Evolutionary conservation across 805 yeast genomes (phyloP).

Genomic region (Lachancea dasiensis): DNA sequence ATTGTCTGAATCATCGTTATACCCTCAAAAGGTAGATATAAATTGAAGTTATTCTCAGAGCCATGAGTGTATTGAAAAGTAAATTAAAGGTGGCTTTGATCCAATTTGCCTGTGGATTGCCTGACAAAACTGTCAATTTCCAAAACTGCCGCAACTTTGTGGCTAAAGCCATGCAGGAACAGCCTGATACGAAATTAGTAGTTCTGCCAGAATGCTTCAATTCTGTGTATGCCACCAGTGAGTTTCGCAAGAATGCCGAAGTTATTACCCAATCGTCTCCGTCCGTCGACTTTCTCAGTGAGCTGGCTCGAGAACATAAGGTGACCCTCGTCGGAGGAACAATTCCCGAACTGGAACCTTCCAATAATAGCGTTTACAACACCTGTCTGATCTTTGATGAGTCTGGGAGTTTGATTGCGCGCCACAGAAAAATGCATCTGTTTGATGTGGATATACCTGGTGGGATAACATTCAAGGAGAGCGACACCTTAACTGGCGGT

Average conservation of each 20-base stretch:
- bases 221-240: slow-evolving; percentile 85
- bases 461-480: slow-evolving; percentile 83
- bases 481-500: slow-evolving; percentile 70
- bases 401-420: slow-evolving; percentile 70
- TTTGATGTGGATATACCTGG: slow-evolving; percentile 92
- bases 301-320: slow-evolving; percentile 57
- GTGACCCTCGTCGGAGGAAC: slow-evolving; percentile 85
- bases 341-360: slow-evolving; percentile 68
- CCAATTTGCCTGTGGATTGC: slow-evolving; percentile 65
- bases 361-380: slow-evolving; percentile 56
- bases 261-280: slow-evolving; percentile 70
- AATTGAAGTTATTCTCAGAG: no score
- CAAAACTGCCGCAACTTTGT: slow-evolving; percentile 59
- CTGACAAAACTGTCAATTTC: slow-evolving; percentile 75
- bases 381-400: slow-evolving; percentile 70
- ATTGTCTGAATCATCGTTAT: no score
- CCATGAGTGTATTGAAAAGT: slow-evolving; percentile 37
- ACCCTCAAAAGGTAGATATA: no score
- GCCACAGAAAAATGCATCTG: slow-evolving; percentile 85
- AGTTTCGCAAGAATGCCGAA: slow-evolving; percentile 86
- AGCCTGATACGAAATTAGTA: slow-evolving; percentile 63
- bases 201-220: slow-evolving; percentile 96
- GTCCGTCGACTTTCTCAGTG: slow-evolving; percentile 54
- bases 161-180: slow-evolving; percentile 51
- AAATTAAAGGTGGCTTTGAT: slow-evolving; percentile 74